Conservation (phyloP, 495 filamentous ascomycete genomes). For the Hyphodiscus hymeniophilus region DNA sequence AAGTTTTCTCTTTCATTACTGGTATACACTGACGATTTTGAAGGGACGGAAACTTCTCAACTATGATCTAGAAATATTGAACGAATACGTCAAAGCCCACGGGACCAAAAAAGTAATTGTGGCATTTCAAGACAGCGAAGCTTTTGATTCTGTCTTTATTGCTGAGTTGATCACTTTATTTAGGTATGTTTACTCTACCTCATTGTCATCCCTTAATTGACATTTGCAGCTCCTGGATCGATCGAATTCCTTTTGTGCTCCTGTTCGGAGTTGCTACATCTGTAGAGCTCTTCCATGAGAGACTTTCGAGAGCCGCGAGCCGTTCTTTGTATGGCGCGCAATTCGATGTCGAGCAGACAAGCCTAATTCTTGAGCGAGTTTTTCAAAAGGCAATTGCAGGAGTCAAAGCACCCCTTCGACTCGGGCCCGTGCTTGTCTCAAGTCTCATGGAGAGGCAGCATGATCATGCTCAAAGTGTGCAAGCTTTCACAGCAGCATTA, state of each 20-base stretch:
- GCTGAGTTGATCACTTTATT: constrained; percentile 72
- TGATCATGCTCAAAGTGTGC: constrained; percentile 81
- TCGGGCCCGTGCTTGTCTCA: constrained; percentile 59
- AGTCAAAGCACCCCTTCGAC: constrained; percentile 43
- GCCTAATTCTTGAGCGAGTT: constrained; percentile 68
- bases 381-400: constrained; percentile 61
- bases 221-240: constrained; percentile 61
- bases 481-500: constrained; percentile 66
- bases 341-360: constrained; percentile 76
- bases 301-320: constrained; percentile 68
- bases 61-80: constrained; percentile 82
- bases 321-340: constrained; percentile 63
- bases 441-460: constrained; percentile 67
- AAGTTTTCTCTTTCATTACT: constrained; percentile 17
- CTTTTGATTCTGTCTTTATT: constrained; percentile 73
- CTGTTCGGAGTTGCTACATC: constrained; percentile 89
- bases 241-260: constrained; percentile 83
- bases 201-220: background rate
- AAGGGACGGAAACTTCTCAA: constrained; percentile 69
- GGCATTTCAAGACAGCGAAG: constrained; percentile 85
- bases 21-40: constrained; percentile 1
- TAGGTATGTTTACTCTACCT: constrained; percentile 42
- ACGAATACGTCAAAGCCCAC: constrained; percentile 49
- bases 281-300: constrained; percentile 77
- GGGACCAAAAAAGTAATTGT: constrained; percentile 57